Evolutionary conservation across 805 yeast genomes (phyloP), one percentile per base, ranked within the genome.

Genomic region (Hanseniaspora mollemarum): DNA sequence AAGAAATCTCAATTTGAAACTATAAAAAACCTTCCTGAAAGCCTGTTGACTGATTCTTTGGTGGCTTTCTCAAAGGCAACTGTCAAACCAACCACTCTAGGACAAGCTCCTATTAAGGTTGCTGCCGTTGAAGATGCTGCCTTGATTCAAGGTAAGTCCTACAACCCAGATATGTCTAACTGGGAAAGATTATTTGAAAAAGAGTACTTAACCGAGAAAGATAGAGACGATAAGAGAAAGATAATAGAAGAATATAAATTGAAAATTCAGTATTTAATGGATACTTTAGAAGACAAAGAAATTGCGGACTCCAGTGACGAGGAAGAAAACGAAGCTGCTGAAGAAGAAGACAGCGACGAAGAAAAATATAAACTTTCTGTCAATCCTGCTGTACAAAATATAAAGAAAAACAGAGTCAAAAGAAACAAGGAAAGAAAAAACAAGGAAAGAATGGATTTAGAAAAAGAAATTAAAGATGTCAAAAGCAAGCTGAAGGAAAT

Each of bases 111-210:
- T 1, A 62, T 79, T n/a, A 58, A 59, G 38, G 75, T 85, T 16
- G 73, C 70, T 53, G 72, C 72, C n/a, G 59, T 67, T 43, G 79
- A 71, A 18, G 64, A 57, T 1, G n/a, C 42, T 24, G 39, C 33
- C 19, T 52, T 79, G 3, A 87, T 95, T 12, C 81, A 81, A 58
- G 92, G 81, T 1, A 84, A 83, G 63, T 88, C 97, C 2, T 92
- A 65, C 38, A 92, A 92, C 62, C 98, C 98, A 24, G 74, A 90
- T 12, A 70, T 80, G 56, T 83, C 81, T 51, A 77, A 83, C 25
- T 92, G 98, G 98, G 78, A 78, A 58, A 66, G 65, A 18, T 72
- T 88, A 57, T 76, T 92, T 48, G 69, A 76, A 49, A 69, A 71
- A 49, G 96, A 87, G 65, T 81, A 73, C 58, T 72, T 63, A 48